phyloP scores from a whole-genome alignment of 352 stramenopile genomes.

The Phytopythium cucurbitacearum region DNA sequence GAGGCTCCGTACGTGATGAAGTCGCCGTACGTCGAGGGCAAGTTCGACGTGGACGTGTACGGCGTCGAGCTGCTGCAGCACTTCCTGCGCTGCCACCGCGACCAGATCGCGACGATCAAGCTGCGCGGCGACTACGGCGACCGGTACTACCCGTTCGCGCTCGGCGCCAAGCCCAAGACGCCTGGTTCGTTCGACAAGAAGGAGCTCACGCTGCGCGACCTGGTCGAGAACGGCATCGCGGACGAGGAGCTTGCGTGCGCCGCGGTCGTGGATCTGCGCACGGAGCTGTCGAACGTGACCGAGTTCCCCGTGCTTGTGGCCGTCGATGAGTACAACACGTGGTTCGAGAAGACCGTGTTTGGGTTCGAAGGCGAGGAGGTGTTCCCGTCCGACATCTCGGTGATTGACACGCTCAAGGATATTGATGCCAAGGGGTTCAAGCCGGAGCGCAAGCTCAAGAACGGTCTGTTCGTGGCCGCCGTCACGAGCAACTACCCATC shows the following conservation, averaged over 20 bases:
- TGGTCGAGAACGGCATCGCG: constrained; percentile 74
- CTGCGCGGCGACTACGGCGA: constrained; percentile 70
- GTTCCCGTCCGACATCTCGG: constrained; percentile 67
- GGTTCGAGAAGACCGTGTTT: constrained; percentile 84
- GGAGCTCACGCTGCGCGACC: constrained; percentile 65
- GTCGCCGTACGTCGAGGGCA: constrained; percentile 69
- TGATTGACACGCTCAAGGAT: constrained; percentile 74
- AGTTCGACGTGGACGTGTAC: constrained; percentile 86
- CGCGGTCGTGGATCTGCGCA: constrained; percentile 75
- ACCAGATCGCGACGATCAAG: constrained; percentile 59
- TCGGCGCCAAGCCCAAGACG: constrained; percentile 73
- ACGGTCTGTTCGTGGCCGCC: constrained; percentile 81
- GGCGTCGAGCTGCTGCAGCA: constrained; percentile 77
- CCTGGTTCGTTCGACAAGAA: constrained; percentile 42
- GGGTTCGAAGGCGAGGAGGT: constrained; percentile 82
- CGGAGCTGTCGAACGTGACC: constrained; percentile 70
- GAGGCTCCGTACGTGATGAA: constrained; percentile 84
- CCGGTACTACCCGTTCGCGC: constrained; percentile 75
- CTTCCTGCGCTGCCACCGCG: constrained; percentile 69
- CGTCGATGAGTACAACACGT: constrained; percentile 88
- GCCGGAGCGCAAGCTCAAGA: constrained; percentile 57
- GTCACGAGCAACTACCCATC: constrained; percentile 82
- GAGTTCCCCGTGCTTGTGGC: constrained; percentile 85
- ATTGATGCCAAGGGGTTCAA: constrained; percentile 60
- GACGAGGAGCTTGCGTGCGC: constrained; percentile 81